Conservation (phyloP, 352 stramenopile genomes). For the Phytophthora sp. region DNA sequence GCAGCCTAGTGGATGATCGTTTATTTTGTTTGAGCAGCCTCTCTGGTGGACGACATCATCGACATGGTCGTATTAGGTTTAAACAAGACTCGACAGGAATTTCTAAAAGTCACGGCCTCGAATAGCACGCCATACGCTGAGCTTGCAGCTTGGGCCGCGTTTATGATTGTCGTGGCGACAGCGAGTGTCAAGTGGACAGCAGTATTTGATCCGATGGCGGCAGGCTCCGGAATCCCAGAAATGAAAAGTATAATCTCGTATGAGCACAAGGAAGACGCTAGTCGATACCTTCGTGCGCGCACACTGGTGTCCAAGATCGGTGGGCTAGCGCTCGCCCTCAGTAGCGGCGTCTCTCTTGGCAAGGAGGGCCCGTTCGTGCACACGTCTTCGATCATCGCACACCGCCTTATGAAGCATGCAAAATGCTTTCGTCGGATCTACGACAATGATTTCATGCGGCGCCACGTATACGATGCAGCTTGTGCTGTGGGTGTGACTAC, state of each 20-base stretch:
- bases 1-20: no score
- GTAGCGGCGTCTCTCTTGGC: slow-evolving; percentile 93
- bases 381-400: slow-evolving; percentile 84
- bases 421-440: slow-evolving; percentile 73
- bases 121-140: slow-evolving; percentile 25
- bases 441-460: slow-evolving; percentile 62
- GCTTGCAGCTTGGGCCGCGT: slow-evolving; percentile 42
- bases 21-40: no score
- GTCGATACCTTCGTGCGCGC: slow-evolving; percentile 44
- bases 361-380: slow-evolving; percentile 98
- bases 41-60: slow-evolving; percentile 52
- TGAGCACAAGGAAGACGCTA: slow-evolving; percentile 52
- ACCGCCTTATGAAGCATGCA: slow-evolving; percentile 82
- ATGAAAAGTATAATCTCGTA: slow-evolving; percentile 85
- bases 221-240: slow-evolving; percentile 73
- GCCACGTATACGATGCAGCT: slow-evolving; percentile 88
- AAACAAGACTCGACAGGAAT: slow-evolving; percentile 29
- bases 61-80: slow-evolving; percentile 34
- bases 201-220: slow-evolving; percentile 48
- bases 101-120: slow-evolving; percentile 1
- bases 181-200: slow-evolving; percentile 53
- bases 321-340: slow-evolving; percentile 92
- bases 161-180: slow-evolving; percentile 37
- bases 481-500: slow-evolving; percentile 89
- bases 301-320: slow-evolving; percentile 82